Evolutionary conservation across 2,329 filamentous ascomycete species (phyloP), one percentile per base, ranked within the genome.

Genomic region (Calonectria ilicicola): DNA sequence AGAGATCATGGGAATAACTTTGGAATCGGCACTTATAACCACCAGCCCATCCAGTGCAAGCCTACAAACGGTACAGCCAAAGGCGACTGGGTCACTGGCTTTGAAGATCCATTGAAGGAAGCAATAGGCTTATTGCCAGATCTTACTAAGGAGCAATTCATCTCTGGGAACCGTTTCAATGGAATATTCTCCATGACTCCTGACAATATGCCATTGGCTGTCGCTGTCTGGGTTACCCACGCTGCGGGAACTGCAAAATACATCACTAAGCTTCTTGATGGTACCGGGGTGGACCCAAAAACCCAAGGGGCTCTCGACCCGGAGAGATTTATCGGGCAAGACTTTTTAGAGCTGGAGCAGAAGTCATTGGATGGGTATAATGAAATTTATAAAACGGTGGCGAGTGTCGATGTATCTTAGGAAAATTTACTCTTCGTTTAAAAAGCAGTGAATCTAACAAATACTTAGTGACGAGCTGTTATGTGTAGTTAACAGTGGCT

Each of bases 121-220:
- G 76, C 74, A 1, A 70, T 49, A 0, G 65, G 65, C 0, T n/a
- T 79, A 2, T 38, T 79, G 2, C 78, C 78, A 3, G 44, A 72
- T 0, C 19, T 56, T 38, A 58, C 72, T 1, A 58, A 60, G 0
- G 44, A 46, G 6, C 67, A 77, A 7, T 78, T 79, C 9, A 17
- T 44, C 12, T 14, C 62, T 2, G 72, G 72, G 0, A 72, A 63
- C 1, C 42, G 56, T 5, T 79, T 79, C 35, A 79, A 79, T 10
- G 78, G 78, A 7, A 73, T 79, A 5, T 79, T 79, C 46, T 79
- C 78, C 0, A 79, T 79, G 76, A 79, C 78, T 0, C 78, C 78
- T 0, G 78, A 79, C 15, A 79, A 79, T 26, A 79, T 79, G 78
- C 78, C 78, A 0, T 51, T 79, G 66, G 74, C 73, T 2, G 74